Evolutionary conservation across 495 filamentous ascomycete species (phyloP), one percentile per base, ranked within the genome.

Genomic region (Hypoxylon lenormandii): DNA sequence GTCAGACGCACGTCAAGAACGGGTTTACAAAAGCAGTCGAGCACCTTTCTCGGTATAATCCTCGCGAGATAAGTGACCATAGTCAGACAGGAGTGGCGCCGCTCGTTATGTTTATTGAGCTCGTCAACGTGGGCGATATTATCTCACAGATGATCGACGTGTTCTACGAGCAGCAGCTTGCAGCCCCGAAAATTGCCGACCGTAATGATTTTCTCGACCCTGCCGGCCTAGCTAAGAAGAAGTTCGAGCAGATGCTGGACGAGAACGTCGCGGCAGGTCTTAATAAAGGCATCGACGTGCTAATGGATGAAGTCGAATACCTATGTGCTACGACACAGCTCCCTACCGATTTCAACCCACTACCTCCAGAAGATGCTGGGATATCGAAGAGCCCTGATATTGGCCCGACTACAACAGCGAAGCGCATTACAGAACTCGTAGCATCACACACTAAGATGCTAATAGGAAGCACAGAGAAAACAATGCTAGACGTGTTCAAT

Each of bases 71-170:
- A 38, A 89, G 86, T 30, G 87, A 91, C 51, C 88, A 93, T 61
- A 86, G 87, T 62, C 76, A 82, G 56, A 75, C 77, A 5, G 92
- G 91, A 10, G 95, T 98, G 19, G 92, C 92, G 46, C 96, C 96
- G 1, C 84, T 99, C 0, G 92, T 97, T 11, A 98, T 92, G 5
- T 99, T 99, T 72, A 86, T 99, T 45, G 96, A 99, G 76, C 86
- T 99, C 53, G 96, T 98, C 73, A 98, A 98, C 74, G 93, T 99
- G 3, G 96, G 96, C 52, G 96, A 99, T 78, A 85, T 99, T 15
- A 99, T 99, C 64, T 90, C 96, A 50, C 96, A 99, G 74, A 99
- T 99, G 96, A 86, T 99, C 58, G 96, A 99, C 72, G 93, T 99
- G 16, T 99, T 99, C 79, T 99, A 96, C 77, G 91, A 96, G 76